phyloP scores from a whole-genome alignment of 345 rosid species.

The Hibiscus syriacus region DNA sequence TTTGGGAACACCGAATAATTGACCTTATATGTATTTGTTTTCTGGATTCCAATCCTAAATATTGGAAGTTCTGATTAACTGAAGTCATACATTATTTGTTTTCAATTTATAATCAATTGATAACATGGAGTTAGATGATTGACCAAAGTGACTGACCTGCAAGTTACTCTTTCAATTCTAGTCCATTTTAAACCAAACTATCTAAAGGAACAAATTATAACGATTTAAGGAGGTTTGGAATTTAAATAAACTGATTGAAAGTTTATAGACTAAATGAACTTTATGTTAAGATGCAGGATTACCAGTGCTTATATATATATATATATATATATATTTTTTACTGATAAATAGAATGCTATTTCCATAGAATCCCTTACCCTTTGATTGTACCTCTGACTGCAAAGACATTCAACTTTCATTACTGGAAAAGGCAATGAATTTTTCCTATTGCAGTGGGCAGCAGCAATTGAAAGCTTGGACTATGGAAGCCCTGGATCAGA shows the following conservation, averaged over 20 bases:
- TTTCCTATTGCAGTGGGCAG: conserved; percentile 67
- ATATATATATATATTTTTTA: neutral
- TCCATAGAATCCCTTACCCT: neutral
- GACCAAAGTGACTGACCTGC: neutral
- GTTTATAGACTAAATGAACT: conserved; percentile 2
- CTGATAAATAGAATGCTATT: neutral
- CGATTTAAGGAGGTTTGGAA: neutral
- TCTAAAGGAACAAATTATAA: neutral
- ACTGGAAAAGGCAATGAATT: neutral
- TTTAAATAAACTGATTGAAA: neutral
- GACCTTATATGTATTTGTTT: neutral
- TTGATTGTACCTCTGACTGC: neutral
- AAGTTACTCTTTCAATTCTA: neutral
- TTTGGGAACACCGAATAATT: neutral
- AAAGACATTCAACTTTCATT: neutral
- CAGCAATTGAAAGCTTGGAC: conserved; percentile 77
- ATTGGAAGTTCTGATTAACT: neutral
- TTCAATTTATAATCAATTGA: neutral
- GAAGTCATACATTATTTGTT: neutral
- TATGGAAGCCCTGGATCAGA: conserved; percentile 70
- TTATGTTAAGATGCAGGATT: neutral
- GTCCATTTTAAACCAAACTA: neutral
- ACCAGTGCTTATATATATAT: neutral
- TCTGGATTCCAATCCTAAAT: neutral
- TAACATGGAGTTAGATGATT: neutral